Conservation (phyloP, 163 green algal genomes). For the Chlamydomonas reinhardtii region DNA sequence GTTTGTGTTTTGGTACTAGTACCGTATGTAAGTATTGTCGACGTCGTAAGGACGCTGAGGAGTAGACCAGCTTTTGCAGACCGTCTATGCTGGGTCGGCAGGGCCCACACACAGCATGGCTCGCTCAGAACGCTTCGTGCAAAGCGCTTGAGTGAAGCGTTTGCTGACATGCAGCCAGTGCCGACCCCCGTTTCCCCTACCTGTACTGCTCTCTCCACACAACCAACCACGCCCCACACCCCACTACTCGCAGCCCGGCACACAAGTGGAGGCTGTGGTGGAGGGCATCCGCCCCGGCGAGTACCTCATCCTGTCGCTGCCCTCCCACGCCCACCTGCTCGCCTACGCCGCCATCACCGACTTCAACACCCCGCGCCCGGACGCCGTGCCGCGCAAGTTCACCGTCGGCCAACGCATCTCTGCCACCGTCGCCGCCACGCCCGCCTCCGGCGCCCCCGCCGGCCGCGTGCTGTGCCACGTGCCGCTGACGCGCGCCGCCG, state of each 20-base stretch:
- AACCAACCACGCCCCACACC: too few species aligned
- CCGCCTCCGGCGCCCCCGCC: slow-evolving; percentile 51
- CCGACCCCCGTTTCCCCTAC: too few species aligned
- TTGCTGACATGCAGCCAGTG: too few species aligned
- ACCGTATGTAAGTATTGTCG: too few species aligned
- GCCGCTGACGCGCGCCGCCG: slow-evolving; percentile 4
- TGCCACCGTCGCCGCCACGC: slow-evolving; percentile 47
- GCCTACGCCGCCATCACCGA: slow-evolving; percentile 59
- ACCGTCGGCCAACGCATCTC: slow-evolving; percentile 17
- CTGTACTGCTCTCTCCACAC: too few species aligned
- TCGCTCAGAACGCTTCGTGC: too few species aligned
- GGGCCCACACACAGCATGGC: too few species aligned
- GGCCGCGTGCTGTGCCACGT: slow-evolving; percentile 63
- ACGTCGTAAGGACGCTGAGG: too few species aligned
- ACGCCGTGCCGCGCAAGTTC: slow-evolving; percentile 40
- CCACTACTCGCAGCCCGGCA: slow-evolving; percentile 30
- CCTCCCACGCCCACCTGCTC: slow-evolving; percentile 40
- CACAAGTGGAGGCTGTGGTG: slow-evolving; percentile 64
- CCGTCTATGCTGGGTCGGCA: too few species aligned
- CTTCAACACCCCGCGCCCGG: slow-evolving; percentile 61
- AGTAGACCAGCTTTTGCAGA: too few species aligned
- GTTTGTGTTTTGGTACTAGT: too few species aligned
- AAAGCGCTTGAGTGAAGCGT: too few species aligned
- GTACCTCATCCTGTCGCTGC: slow-evolving; percentile 56
- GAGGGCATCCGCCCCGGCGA: slow-evolving; percentile 57